These are phyloP conservation scores for Leccinellum rugosiceps DNA, from an alignment of 768 basidiomycete genomes.

Conservation along the genomic window DNA sequence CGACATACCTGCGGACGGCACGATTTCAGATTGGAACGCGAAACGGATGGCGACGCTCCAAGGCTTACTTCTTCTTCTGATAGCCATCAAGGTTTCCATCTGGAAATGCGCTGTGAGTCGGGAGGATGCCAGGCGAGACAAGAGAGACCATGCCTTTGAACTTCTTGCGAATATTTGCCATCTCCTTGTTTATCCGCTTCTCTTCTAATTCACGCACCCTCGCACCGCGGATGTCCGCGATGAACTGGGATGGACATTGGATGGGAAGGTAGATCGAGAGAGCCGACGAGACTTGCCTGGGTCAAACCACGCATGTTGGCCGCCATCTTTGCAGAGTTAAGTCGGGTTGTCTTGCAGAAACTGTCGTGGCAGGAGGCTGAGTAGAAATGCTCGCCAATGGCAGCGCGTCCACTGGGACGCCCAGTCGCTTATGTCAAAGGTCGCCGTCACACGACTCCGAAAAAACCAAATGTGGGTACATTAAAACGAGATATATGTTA, in stretches of 20 bases:
- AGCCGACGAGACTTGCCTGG: constrained; percentile 53
- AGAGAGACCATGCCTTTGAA: constrained; percentile 72
- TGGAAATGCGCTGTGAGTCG: constrained; percentile 27
- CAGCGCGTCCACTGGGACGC: neutral
- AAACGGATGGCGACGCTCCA: constrained; percentile 7
- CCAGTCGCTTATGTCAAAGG: constrained; percentile 9
- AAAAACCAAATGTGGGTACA: neutral
- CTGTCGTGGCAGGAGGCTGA: neutral
- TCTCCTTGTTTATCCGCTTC: constrained; percentile 99
- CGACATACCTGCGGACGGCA: constrained; percentile 70
- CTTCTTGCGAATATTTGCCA: constrained; percentile 99
- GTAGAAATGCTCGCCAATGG: neutral
- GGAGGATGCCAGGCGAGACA: constrained; percentile 4
- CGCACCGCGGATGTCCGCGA: constrained; percentile 97
- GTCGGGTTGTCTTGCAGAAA: neutral
- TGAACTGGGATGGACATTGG: constrained; percentile 62
- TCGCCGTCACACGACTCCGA: neutral
- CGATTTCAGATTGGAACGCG: constrained; percentile 15
- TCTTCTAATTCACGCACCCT: constrained; percentile 96
- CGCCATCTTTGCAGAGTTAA: constrained; percentile 55
- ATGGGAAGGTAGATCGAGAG: neutral
- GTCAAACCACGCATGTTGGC: constrained; percentile 90
- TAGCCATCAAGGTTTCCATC: constrained; percentile 87
- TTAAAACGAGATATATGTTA: constrained; percentile 11
- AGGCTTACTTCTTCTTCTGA: constrained; percentile 86